Percentiles rank a stretch among this genome's conserved stretches.
phyloP scores from a whole-genome alignment of 1,139 yeast species.

The Lodderomyces margitis region DNA sequence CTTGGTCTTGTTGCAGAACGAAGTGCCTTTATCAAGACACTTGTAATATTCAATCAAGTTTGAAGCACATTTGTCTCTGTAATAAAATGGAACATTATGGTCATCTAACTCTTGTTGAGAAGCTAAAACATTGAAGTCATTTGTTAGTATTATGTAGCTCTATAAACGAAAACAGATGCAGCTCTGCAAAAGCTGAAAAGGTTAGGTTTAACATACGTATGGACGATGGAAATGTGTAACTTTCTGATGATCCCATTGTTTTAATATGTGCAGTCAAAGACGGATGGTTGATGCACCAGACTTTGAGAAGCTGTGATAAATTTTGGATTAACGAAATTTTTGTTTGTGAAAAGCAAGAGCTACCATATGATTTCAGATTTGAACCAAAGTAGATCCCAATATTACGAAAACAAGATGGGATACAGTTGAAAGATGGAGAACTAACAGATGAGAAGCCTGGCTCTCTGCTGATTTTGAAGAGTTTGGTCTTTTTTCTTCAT shows the following conservation, averaged over 20 bases:
- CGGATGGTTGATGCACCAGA: not conserved
- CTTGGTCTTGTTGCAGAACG: conserved; percentile 42
- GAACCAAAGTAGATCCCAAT: too few species aligned
- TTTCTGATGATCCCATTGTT: conserved; percentile 10
- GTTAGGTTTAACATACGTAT: conserved; percentile 22
- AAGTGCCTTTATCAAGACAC: conserved; percentile 47
- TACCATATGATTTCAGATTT: not conserved
- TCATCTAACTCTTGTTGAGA: conserved; percentile 44
- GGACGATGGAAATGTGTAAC: conserved; percentile 24
- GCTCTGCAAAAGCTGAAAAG: too few species aligned
- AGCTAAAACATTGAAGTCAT: conserved; percentile 11
- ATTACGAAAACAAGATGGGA: too few species aligned
- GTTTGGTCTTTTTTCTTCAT: too few species aligned
- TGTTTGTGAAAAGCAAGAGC: not conserved
- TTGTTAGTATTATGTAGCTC: conserved; percentile 14
- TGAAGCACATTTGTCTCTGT: conserved; percentile 50
- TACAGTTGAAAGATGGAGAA: too few species aligned
- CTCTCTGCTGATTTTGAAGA: too few species aligned
- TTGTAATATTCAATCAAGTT: conserved; percentile 45
- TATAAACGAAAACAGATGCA: not conserved
- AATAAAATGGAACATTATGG: conserved; percentile 43
- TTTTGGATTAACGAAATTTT: not conserved
- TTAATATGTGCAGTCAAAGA: not conserved
- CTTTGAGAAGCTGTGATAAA: too few species aligned
- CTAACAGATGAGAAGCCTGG: too few species aligned